phyloP scores from a whole-genome alignment of 352 stramenopile genomes.

The Globisporangium nagaii region DNA sequence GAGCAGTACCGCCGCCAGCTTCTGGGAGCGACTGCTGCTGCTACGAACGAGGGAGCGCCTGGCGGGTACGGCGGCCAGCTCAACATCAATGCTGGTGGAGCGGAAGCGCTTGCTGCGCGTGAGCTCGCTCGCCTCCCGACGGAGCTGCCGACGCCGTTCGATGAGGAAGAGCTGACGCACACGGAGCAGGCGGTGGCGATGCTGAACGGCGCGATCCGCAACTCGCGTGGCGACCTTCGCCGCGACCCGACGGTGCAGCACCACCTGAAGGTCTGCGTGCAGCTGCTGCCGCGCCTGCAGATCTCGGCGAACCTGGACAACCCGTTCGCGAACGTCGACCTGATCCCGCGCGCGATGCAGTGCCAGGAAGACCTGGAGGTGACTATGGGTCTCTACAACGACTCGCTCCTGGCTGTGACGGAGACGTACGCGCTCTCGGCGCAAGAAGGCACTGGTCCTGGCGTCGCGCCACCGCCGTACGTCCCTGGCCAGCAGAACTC shows the following conservation, averaged over 20 bases:
- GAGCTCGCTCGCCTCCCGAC: conserved; percentile 76
- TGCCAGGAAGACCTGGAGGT: conserved; percentile 84
- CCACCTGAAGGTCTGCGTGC: conserved; percentile 83
- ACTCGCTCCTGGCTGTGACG: conserved; percentile 80
- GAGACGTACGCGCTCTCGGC: conserved; percentile 83
- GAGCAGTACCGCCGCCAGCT: conserved; percentile 80
- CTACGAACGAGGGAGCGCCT: conserved; percentile 14
- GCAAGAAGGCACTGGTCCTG: conserved; percentile 42
- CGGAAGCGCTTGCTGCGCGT: conserved; percentile 71
- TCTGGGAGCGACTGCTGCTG: conserved; percentile 20
- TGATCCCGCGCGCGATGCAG: conserved; percentile 86
- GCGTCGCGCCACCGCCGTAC: conserved; percentile 71
- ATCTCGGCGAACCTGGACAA: conserved; percentile 89
- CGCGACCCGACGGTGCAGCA: conserved; percentile 79
- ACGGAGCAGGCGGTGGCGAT: conserved; percentile 78
- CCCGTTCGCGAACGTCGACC: conserved; percentile 81
- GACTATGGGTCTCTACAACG: conserved; percentile 87
- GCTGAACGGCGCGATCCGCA: conserved; percentile 76
- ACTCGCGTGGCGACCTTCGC: conserved; percentile 71
- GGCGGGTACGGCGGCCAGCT: conserved; percentile 29
- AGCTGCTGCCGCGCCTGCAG: conserved; percentile 77
- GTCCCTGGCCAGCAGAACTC: conserved; percentile 87
- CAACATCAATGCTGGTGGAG: conserved; percentile 62
- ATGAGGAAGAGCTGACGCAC: conserved; percentile 82
- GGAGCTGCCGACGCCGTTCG: conserved; percentile 76